Evolutionary conservation across 805 yeast genomes (phyloP), one percentile per base, ranked within the genome.

Genomic region (Barnettozyma botsteinii): DNA sequence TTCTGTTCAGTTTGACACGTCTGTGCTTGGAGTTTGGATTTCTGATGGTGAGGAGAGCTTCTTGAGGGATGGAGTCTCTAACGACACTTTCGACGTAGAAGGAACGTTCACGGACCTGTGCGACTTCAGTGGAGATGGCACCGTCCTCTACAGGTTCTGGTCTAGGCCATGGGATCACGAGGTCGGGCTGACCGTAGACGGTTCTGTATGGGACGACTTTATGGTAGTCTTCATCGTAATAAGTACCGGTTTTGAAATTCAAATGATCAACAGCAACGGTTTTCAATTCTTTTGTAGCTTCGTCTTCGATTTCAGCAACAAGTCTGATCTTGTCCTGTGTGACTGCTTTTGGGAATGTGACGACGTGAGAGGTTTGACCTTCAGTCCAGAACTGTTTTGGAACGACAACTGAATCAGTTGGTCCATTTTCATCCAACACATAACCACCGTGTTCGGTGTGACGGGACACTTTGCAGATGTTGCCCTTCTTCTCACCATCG

Each of bases 91-190:
- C 80, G 17, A 84, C 81, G 61, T 77, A 82, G 60, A 70, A 84
- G 4, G 96, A 79, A 59, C 87, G 81, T 51, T 78, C 85, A 46
- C 79, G 74, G 3, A 76, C 87, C 2, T 66, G 61, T 9, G 67
- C 75, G 22, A 73, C 71, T 6, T 62, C 57, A 1, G 95, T 85
- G 4, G 80, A 75, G 47, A 75, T 66, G 23, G 57, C 64, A 37
- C 79, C 80, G 48, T 80, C 87, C 47, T 74, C 75, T 7, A 21
- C 17, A 18, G 59, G 59, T 25, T 70, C 77, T 2, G 93, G 89
- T 51, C 75, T 73, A 28, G 96, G 96, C 95, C 95, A 91, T 39
- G 97, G 97, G 37, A 89, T 79, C 19, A 79, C 75, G 38, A 86
- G 66, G 38, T 77, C 73, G 31, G 73, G 76, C 51, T 82, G 80